Conservation (phyloP, 306 rosid genomes). For the Cucumis sativus region Cucumber_9930_V3 NC_026655.2:14834501-14835000, state of each 20-base stretch:
- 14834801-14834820: background rate
- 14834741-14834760: background rate
- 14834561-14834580: background rate
- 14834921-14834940: constrained; percentile 97
- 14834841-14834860: constrained; percentile 13
- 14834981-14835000: constrained; percentile 97
- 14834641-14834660: background rate
- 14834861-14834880: constrained; percentile 93
- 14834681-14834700: background rate
- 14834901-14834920: constrained; percentile 60
- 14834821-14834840: background rate
- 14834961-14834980: constrained; percentile 74
- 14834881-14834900: constrained; percentile 56
- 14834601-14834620: background rate
- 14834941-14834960: constrained; percentile 79
- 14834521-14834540: too few species aligned
- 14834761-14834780: background rate
- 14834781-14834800: too few species aligned
- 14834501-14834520: too few species aligned
- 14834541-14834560: background rate
- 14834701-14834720: background rate
- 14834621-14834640: background rate
- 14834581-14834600: background rate
- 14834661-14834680: background rate
- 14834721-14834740: background rate